Percentiles rank a stretch among this genome's conserved stretches.
Conservation (phyloP, 2,329 filamentous ascomycete species). For the Emmonsiellopsis sp. region DNA sequence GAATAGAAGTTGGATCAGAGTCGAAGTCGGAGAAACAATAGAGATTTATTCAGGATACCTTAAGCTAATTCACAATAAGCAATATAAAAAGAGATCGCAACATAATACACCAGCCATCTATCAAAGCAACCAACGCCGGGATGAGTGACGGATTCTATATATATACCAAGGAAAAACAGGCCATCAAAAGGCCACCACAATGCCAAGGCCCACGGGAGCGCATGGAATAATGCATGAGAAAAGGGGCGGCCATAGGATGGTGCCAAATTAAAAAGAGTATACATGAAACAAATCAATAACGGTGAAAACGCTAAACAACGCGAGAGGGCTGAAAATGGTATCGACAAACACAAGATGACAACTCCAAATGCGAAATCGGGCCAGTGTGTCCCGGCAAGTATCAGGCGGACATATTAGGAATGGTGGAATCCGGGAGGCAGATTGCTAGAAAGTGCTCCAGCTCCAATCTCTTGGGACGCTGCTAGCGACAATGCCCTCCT, state of each 20-base stretch:
- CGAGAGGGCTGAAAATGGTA: not conserved
- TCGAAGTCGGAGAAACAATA: not conserved
- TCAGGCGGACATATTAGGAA: conserved; percentile 7
- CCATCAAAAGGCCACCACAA: not conserved
- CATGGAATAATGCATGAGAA: no score
- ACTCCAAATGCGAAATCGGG: conserved; percentile 2
- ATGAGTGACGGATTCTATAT: not conserved
- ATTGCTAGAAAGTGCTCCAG: conserved; percentile 50
- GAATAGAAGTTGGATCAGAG: conserved; percentile 15
- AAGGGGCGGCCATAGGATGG: not conserved
- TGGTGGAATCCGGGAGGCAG: not conserved
- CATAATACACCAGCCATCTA: not conserved
- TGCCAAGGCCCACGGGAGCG: not conserved
- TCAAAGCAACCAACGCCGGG: not conserved
- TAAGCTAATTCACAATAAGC: not conserved
- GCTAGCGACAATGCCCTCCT: conserved; percentile 39
- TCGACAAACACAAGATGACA: not conserved
- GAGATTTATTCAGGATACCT: not conserved
- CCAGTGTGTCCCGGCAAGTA: no score
- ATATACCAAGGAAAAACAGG: not conserved
- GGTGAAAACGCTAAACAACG: not conserved
- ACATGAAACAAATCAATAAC: not conserved
- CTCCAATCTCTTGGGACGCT: conserved; percentile 51
- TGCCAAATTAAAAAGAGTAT: not conserved
- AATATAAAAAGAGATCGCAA: conserved; percentile 1